These are phyloP conservation scores for Saksenaea vasiformis DNA, from an alignment of 371 early-diverging fungal species.

Conservation along the genomic window DNA sequence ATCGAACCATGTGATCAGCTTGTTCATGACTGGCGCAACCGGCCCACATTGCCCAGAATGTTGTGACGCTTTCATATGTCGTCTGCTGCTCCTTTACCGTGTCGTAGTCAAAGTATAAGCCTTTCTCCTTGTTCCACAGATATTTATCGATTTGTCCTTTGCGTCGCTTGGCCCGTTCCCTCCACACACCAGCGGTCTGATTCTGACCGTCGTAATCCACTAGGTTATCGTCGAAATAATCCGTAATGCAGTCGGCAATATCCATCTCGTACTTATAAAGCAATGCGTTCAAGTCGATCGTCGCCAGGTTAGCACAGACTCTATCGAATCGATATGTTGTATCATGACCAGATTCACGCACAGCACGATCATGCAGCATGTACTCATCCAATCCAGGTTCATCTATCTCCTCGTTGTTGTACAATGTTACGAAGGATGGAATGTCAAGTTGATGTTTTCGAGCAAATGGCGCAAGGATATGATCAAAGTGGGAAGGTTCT, in stretches of 20 bases:
- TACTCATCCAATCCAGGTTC: constrained; percentile 89
- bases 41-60: constrained; percentile 74
- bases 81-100: constrained; percentile 44
- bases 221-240: constrained; percentile 58
- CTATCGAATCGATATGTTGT: constrained; percentile 92
- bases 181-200: constrained; percentile 48
- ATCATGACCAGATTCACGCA: constrained; percentile 95
- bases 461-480: constrained; percentile 81
- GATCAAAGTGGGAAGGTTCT: constrained; percentile 89
- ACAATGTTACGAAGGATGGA: constrained; percentile 64
- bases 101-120: constrained; percentile 65
- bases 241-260: constrained; percentile 69
- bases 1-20: constrained; percentile 54
- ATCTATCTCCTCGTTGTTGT: constrained; percentile 58
- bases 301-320: constrained; percentile 85
- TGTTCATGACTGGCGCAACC: constrained; percentile 60
- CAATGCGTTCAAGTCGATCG: constrained; percentile 87
- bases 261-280: constrained; percentile 93
- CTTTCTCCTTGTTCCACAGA: constrained; percentile 59
- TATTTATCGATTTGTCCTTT: constrained; percentile 59
- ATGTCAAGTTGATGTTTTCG: constrained; percentile 62
- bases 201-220: constrained; percentile 33
- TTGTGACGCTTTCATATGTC: constrained; percentile 69
- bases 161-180: constrained; percentile 46
- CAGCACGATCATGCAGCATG: constrained; percentile 94